Evolutionary conservation across 2,329 filamentous ascomycete genomes (phyloP), one percentile per base, ranked within the genome.

Genomic region (Atkinsonella hypoxylon): DNA sequence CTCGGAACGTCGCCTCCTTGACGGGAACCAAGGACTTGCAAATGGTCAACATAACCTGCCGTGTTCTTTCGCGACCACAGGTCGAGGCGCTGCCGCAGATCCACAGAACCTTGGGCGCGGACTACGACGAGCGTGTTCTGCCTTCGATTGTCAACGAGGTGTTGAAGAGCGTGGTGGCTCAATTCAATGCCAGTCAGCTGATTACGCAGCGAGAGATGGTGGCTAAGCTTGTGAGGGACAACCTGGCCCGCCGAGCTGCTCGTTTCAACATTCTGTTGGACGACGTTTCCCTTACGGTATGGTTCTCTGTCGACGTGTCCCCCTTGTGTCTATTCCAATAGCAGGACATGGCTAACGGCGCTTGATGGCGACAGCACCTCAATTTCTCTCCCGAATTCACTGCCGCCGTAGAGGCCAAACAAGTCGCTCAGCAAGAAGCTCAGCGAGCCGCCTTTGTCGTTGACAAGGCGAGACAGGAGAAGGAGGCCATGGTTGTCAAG

Each of bases 21-120:
- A 98, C 93, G 53, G 93, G 93, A 61, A 98, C 93, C 65, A 98
- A 98, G 78, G 93, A 98, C 72, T 75, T 98, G 71, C 93, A 98
- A 76, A 98, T 98, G 93, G 93, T 97, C 66, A 98, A 98, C 80
- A 97, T 98, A 67, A 98, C 91, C 65, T 98, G 93, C 72, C 91
- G 93, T 87, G 93, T 98, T 53, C 87, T 98, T 49, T 96, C 91
- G 53, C 79, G 89, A 61, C 93, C 93, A 51, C 82, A 89, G 52
- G 75, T 98, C 63, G 82, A 87, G 58, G 87, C 90, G 32, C 81
- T 98, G 41, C 93, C 93, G 17, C 89, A 95, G 72, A 98, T 98
- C 64, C 98, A 97, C 78, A 81, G 93, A 58, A 98, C 93, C 1
- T 79, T 98, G 36, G 93, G 93, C 50, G 84, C 83, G 51, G 93